phyloP scores from a whole-genome alignment of 169 alveolate species.

The Plasmodium vinckei region DNA sequence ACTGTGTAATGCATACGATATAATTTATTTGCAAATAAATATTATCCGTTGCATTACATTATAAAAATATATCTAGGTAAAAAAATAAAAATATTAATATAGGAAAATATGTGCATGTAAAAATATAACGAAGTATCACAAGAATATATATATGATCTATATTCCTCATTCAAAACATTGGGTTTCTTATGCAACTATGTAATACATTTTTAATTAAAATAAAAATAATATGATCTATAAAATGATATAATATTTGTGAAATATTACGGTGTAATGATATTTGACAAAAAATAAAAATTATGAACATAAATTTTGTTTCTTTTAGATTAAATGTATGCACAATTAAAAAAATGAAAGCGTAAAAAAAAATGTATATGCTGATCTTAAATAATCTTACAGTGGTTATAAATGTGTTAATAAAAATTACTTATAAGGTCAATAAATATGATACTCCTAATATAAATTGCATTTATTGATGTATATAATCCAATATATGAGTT shows the following conservation, averaged over 20 bases:
- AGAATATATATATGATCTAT: neutral
- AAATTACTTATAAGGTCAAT: conserved; percentile 33
- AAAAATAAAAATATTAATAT: conserved; percentile 9
- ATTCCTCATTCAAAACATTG: conserved; percentile 6
- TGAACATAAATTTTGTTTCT: conserved; percentile 15
- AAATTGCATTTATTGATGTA: neutral
- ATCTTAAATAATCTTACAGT: conserved; percentile 21
- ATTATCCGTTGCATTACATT: conserved; percentile 4
- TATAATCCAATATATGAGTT: neutral
- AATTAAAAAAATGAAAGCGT: conserved; percentile 5
- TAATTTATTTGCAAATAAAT: too few relatives aligned
- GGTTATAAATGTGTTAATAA: conserved; percentile 23
- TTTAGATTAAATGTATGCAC: conserved; percentile 6
- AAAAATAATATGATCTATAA: conserved; percentile 3
- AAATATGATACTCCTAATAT: neutral
- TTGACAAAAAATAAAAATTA: conserved; percentile 46
- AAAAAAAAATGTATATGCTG: neutral
- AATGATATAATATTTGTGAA: neutral
- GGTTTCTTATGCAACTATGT: conserved; percentile 21
- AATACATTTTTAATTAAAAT: neutral
- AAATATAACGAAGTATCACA: neutral
- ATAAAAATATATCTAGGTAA: neutral
- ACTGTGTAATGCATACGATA: neutral
- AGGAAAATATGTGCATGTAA: conserved; percentile 1
- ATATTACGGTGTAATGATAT: conserved; percentile 5